These are phyloP conservation scores for Cryomyces minteri DNA, from an alignment of 495 filamentous ascomycete species.

Conservation along the genomic window DNA sequence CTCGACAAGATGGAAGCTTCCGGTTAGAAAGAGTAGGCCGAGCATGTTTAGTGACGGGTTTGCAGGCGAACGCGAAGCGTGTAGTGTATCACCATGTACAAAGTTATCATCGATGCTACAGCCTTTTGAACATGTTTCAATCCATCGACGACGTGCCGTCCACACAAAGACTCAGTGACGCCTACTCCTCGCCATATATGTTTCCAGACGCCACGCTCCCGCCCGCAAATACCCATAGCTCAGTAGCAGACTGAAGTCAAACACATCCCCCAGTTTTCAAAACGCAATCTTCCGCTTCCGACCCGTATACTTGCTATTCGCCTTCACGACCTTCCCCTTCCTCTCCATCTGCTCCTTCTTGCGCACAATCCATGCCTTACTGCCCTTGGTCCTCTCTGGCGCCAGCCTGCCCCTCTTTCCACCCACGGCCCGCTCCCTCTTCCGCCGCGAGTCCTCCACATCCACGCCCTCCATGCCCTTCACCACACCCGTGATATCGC, in stretches of 20 bases:
- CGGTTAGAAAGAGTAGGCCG: too few species aligned
- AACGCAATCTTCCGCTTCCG: constrained; percentile 53
- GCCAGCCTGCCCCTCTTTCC: constrained; percentile 30
- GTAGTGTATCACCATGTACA: too few species aligned
- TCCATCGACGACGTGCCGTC: too few species aligned
- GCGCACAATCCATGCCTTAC: constrained; percentile 74
- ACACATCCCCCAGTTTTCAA: constrained; percentile 11
- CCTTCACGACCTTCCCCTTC: constrained; percentile 88
- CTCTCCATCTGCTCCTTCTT: constrained; percentile 93
- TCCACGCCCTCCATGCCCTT: constrained; percentile 76
- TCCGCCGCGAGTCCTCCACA: constrained; percentile 48
- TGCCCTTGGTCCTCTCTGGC: constrained; percentile 48
- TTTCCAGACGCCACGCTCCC: too few species aligned
- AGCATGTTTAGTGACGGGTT: too few species aligned
- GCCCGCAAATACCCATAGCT: too few species aligned
- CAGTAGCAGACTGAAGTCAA: background rate
- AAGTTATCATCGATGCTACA: too few species aligned
- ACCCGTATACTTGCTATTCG: constrained; percentile 80
- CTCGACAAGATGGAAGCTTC: constrained; percentile 71
- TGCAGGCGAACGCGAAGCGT: too few species aligned
- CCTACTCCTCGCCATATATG: too few species aligned
- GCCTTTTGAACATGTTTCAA: too few species aligned
- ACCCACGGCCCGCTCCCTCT: constrained; percentile 23
- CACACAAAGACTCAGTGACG: too few species aligned
- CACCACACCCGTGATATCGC: constrained; percentile 76